Evolutionary conservation across 2,329 filamentous ascomycete species (phyloP).

Genomic region (Curvularia spicifera): DNA sequence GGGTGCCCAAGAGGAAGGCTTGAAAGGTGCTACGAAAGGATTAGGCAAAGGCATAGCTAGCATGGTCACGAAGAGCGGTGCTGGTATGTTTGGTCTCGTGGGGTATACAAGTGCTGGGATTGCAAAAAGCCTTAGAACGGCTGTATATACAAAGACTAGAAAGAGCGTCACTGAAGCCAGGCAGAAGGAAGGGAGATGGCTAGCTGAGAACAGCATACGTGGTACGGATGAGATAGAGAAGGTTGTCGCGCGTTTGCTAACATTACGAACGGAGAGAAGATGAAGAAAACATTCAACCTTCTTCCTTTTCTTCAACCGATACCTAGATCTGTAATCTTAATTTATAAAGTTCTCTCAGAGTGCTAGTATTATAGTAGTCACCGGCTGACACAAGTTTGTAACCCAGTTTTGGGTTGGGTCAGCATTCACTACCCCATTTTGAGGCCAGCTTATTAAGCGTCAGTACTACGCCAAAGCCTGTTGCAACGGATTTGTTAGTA

Average conservation of each 20-base stretch:
- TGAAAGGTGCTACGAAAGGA: slow-evolving; percentile 60
- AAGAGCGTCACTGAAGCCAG: neutral
- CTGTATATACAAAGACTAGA: neutral
- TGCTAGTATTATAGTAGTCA: too few species aligned
- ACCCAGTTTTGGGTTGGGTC: too few species aligned
- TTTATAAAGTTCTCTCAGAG: too few species aligned
- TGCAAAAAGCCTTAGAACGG: neutral
- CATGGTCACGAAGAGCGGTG: slow-evolving; percentile 20
- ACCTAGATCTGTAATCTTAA: too few species aligned
- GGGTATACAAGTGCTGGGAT: slow-evolving; percentile 20
- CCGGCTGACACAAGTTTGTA: too few species aligned
- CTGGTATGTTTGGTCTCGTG: slow-evolving; percentile 24
- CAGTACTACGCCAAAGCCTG: too few species aligned
- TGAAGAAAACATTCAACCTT: too few species aligned
- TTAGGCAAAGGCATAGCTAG: slow-evolving; percentile 41
- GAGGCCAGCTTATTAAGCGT: too few species aligned
- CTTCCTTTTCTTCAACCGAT: too few species aligned
- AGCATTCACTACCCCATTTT: too few species aligned
- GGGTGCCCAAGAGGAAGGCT: slow-evolving; percentile 67
- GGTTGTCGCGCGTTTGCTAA: neutral
- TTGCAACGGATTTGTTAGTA: too few species aligned
- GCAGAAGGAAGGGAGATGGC: neutral
- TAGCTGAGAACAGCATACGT: neutral
- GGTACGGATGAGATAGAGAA: neutral
- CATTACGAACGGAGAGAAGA: too few species aligned